Evolutionary conservation across 2,329 filamentous ascomycete species (phyloP).

Genomic region (Colletotrichum lupini): DNA sequence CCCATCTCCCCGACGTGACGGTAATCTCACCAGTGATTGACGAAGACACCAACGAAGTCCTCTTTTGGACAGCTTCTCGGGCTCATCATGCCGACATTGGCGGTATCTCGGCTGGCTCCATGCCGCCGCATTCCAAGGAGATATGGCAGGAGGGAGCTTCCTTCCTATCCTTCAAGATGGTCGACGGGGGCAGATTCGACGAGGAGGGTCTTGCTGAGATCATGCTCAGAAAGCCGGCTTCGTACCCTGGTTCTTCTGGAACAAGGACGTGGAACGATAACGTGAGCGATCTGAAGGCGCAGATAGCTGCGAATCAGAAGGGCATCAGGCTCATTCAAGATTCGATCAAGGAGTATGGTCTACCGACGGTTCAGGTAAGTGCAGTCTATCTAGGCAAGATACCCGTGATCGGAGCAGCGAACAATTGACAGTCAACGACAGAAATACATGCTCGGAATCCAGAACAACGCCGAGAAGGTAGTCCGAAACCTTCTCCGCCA

Average conservation of each 20-base stretch:
- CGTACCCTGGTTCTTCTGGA: constrained; percentile 69
- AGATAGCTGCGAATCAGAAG: constrained; percentile 78
- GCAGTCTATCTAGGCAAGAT: background rate
- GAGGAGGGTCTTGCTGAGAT: constrained; percentile 81
- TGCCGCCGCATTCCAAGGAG: constrained; percentile 79
- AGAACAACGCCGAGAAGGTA: constrained; percentile 18
- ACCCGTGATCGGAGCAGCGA: fast-evolving
- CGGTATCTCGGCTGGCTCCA: constrained; percentile 81
- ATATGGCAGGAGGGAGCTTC: constrained; percentile 71
- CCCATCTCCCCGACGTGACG: constrained; percentile 84
- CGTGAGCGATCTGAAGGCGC: background rate
- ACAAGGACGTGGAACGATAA: background rate
- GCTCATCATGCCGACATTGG: constrained; percentile 90
- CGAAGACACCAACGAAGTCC: constrained; percentile 66
- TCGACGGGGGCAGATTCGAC: constrained; percentile 80
- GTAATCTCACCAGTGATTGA: constrained; percentile 83
- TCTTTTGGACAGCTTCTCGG: constrained; percentile 84
- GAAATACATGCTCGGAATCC: constrained; percentile 28
- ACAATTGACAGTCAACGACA: background rate
- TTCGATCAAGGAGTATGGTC: constrained; percentile 82
- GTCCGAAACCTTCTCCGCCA: constrained; percentile 17
- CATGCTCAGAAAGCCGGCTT: constrained; percentile 77
- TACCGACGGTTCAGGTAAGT: constrained; percentile 47
- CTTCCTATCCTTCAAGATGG: constrained; percentile 74
- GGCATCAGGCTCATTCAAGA: constrained; percentile 82